Evolutionary conservation across 495 filamentous ascomycete genomes (phyloP).

Genomic region (Daldinia concentrica): DNA sequence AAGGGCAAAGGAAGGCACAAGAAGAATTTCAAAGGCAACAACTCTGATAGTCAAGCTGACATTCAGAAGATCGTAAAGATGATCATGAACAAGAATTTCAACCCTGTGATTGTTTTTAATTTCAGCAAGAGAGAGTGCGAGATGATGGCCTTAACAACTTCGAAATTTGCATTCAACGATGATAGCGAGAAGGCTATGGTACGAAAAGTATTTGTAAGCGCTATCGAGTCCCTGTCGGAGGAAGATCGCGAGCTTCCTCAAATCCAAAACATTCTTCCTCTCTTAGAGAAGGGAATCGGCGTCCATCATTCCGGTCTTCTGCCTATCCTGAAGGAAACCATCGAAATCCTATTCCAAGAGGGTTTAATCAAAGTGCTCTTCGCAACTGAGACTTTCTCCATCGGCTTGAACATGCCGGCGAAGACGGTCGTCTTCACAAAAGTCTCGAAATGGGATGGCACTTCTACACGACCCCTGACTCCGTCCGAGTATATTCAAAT

Average conservation of each 20-base stretch:
- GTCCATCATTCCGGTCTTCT: conserved; percentile 96
- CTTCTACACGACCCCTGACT: conserved; percentile 81
- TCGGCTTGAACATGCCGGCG: conserved; percentile 98
- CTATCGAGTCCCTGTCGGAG: conserved; percentile 87
- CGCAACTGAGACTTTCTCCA: conserved; percentile 98
- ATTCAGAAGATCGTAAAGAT: conserved; percentile 98
- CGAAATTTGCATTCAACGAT: conserved; percentile 90
- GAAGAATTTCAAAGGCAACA: conserved; percentile 85
- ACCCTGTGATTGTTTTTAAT: conserved; percentile 98
- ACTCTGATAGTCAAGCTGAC: conserved; percentile 71
- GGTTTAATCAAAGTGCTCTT: conserved; percentile 97
- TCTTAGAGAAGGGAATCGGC: conserved; percentile 91
- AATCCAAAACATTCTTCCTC: conserved; percentile 88
- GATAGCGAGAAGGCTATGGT: conserved; percentile 97
- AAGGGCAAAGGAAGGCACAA: conserved; percentile 92
- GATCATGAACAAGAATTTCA: conserved; percentile 96
- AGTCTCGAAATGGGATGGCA: conserved; percentile 93
- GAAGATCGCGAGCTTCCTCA: conserved; percentile 89
- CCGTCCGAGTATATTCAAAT: conserved; percentile 98
- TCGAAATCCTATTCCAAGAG: conserved; percentile 98
- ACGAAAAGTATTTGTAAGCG: conserved; percentile 88
- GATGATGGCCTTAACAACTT: conserved; percentile 82
- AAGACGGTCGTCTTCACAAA: conserved; percentile 98
- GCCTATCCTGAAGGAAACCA: conserved; percentile 97
- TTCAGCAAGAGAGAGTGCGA: conserved; percentile 99